Conservation (phyloP, 163 green algal genomes). For the Scenedesmus sp. region DNA sequence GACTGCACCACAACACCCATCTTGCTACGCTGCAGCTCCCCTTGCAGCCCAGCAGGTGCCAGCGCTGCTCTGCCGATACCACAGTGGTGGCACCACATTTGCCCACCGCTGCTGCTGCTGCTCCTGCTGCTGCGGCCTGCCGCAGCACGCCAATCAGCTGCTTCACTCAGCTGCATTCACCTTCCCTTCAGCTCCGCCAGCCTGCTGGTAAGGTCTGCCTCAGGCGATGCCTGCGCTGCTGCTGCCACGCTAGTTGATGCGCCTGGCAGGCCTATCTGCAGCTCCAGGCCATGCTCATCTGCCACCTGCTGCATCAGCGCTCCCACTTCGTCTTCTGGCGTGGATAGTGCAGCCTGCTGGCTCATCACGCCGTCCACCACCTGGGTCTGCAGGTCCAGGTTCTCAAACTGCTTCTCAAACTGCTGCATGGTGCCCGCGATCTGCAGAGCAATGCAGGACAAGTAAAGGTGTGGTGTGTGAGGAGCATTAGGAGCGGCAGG, state of each 20-base stretch:
- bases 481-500: background rate
- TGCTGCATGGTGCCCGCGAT: conserved; percentile 85
- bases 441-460: background rate
- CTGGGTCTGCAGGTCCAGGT: conserved; percentile 94
- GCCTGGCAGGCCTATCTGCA: conserved; percentile 74
- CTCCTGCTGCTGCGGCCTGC: background rate
- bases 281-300: conserved; percentile 95
- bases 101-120: background rate
- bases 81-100: background rate
- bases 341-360: conserved; percentile 85
- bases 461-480: background rate
- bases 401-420: conserved; percentile 98
- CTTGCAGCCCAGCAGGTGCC: background rate
- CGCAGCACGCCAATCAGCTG: background rate
- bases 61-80: background rate
- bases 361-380: conserved; percentile 95
- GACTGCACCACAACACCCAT: background rate
- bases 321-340: conserved; percentile 88
- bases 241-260: conserved; percentile 61
- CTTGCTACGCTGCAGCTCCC: background rate
- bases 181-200: conserved; percentile 77
- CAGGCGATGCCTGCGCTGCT: conserved; percentile 51
- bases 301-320: conserved; percentile 89
- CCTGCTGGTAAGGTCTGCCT: conserved; percentile 56
- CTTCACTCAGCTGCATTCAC: background rate